These are phyloP conservation scores for Aurantiochytrium sp. DNA, from an alignment of 108 stramenopile genomes.

Conservation along the genomic window DNA sequence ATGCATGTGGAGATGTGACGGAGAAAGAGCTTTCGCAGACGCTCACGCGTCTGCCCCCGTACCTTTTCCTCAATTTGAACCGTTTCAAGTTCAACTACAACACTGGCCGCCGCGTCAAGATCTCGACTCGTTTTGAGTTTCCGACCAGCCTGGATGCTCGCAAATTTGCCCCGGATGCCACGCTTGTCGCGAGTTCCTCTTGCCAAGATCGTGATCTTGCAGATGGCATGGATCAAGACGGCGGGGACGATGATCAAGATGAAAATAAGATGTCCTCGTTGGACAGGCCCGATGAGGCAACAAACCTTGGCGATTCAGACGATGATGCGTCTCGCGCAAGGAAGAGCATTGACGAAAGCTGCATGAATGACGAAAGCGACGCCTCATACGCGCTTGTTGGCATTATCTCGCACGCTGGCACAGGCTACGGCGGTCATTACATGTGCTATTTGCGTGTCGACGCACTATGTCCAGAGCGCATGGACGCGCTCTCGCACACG, in stretches of 20 bases:
- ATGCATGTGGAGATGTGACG: background rate
- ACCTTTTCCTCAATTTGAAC: constrained; percentile 33
- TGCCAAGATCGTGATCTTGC: background rate
- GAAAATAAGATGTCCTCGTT: background rate
- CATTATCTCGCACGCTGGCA: background rate
- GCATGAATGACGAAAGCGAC: background rate
- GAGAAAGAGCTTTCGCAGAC: background rate
- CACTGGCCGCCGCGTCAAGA: constrained; percentile 16
- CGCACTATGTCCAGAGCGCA: background rate
- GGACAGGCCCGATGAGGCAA: background rate
- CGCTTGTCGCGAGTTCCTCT: background rate
- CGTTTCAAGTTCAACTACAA: constrained; percentile 33
- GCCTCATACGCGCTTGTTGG: background rate
- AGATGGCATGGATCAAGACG: no score
- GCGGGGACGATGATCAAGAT: background rate
- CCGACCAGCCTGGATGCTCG: background rate
- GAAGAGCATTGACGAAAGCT: background rate
- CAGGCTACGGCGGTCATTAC: background rate
- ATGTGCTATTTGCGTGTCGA: background rate
- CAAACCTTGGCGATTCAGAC: no score
- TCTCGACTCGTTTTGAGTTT: background rate
- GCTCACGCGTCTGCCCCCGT: constrained; percentile 20
- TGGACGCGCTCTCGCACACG: background rate
- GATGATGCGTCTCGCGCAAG: no score
- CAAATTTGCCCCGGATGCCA: background rate